Base-by-base conservation (phyloP, 768 basidiomycete genomes). In the Russula sp. region DNA sequence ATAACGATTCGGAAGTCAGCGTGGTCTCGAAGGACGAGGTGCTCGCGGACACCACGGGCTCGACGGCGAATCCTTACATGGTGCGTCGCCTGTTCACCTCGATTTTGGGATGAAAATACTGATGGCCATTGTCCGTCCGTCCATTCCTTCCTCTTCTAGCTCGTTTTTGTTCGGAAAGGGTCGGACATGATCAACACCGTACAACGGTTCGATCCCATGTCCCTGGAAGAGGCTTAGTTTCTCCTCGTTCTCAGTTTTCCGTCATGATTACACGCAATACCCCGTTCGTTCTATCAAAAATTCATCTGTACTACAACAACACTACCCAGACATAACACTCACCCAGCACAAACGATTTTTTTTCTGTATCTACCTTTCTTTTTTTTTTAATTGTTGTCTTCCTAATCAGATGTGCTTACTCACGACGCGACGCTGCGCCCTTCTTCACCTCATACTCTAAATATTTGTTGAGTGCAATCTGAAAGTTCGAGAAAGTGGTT, bases 1-100 rank as follows among this genome's bases (percentile, higher is more conserved):
- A 96, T 76, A 98, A 98, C 71, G 95, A 98, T 71, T 91, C 91
- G 41, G 85, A 83, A 61, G 92, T 98, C 9, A 79, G 83, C 4
- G 79, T 83, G 32, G 90, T 93, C 0, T 73, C 80, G 9, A 88
- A 90, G 69, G 83, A 84, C 8, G 94, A 97, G 69, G 88, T 98
- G 2, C 77, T 97, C 56, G 86, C 85, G 34, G 91, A 97, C 75
- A 90, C 93, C 39, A 92, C 90, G n/a, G 90, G 89, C 22, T 87
- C 83, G 18, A 92, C 84, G 39, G 91, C 89, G n/a, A 93, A 93
- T 69, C 91, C 91, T 32, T 93, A 93, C 75, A 76, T 93, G 74
- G 91, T 90, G 65, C 64, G 88, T 74, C 42, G 18, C 54, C 42
- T n/a, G 29, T 18, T 7, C 9, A 53, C 16, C 34, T 20, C 56